A percentile compares a stretch with the other conserved stretches of the same genome.
Conservation (phyloP, 1,284 basidiomycete genomes). For the Trichosporon coremiiforme region DNA sequence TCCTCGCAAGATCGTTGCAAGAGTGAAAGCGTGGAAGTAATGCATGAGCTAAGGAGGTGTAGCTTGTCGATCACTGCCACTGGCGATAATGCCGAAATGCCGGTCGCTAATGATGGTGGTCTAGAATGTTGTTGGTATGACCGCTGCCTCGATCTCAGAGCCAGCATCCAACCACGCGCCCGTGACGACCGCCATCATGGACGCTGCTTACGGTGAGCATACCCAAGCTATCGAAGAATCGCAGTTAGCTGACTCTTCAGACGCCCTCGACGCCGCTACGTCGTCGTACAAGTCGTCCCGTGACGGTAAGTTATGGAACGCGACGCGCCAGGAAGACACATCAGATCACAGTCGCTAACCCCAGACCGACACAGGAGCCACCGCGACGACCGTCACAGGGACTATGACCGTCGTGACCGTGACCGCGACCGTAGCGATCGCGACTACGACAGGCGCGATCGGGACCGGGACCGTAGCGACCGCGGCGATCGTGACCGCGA, state of each 20-base stretch:
- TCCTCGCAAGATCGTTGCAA: no score
- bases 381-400: conserved; percentile 26
- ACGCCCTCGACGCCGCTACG: conserved; percentile 40
- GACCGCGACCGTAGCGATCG: conserved; percentile 26
- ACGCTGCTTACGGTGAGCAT: conserved; percentile 42
- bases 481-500: conserved; percentile 26
- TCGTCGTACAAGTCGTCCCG: conserved; percentile 36
- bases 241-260: conserved; percentile 25
- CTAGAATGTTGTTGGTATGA: conserved; percentile 15
- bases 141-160: neutral
- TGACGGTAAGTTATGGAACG: conserved; percentile 27
- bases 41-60: neutral
- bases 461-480: conserved; percentile 26
- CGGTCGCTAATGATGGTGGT: conserved; percentile 1
- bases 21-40: neutral
- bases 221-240: no score
- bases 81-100: conserved; percentile 14
- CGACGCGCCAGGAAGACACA: neutral
- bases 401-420: conserved; percentile 24
- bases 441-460: conserved; percentile 21
- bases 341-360: neutral
- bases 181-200: conserved; percentile 30
- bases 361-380: conserved; percentile 33
- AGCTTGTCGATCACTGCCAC: neutral
- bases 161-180: conserved; percentile 3